Percentiles rank a stretch among this genome's conserved stretches.
Conservation (phyloP, 495 filamentous ascomycete species). For the Beverwykella pulmonaria region DNA sequence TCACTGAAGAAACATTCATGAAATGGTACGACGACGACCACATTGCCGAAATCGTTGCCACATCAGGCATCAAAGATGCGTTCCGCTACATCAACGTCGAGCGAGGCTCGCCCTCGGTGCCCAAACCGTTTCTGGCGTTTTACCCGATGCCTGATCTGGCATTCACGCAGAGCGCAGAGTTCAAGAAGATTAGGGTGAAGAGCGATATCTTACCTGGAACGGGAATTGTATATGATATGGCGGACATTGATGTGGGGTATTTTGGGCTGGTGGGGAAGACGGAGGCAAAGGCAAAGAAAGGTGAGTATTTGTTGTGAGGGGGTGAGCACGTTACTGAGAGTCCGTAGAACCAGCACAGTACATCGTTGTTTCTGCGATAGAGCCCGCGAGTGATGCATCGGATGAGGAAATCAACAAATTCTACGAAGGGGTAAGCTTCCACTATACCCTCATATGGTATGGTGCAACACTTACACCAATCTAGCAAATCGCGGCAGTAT, state of each 20-base stretch:
- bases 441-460: neutral
- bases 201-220: slow-evolving; percentile 38
- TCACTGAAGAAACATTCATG: slow-evolving; percentile 29
- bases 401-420: slow-evolving; percentile 35
- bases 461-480: neutral
- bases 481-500: slow-evolving; percentile 21
- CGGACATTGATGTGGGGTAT: slow-evolving; percentile 39
- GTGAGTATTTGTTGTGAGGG: neutral
- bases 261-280: slow-evolving; percentile 29
- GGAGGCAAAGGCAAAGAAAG: slow-evolving; percentile 28
- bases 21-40: slow-evolving; percentile 44
- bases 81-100: slow-evolving; percentile 37
- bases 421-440: slow-evolving; percentile 27
- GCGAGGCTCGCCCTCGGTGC: slow-evolving; percentile 11
- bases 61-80: slow-evolving; percentile 39
- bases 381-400: slow-evolving; percentile 25
- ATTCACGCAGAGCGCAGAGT: slow-evolving; percentile 40
- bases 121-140: slow-evolving; percentile 38
- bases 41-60: slow-evolving; percentile 42
- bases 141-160: slow-evolving; percentile 42
- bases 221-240: slow-evolving; percentile 37
- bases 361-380: slow-evolving; percentile 26
- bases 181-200: slow-evolving; percentile 39
- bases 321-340: neutral
- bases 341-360: slow-evolving; percentile 22